These are phyloP conservation scores for Piper betle DNA, from an alignment of 164 flowering plant species.

Conservation along the genomic window DNA sequence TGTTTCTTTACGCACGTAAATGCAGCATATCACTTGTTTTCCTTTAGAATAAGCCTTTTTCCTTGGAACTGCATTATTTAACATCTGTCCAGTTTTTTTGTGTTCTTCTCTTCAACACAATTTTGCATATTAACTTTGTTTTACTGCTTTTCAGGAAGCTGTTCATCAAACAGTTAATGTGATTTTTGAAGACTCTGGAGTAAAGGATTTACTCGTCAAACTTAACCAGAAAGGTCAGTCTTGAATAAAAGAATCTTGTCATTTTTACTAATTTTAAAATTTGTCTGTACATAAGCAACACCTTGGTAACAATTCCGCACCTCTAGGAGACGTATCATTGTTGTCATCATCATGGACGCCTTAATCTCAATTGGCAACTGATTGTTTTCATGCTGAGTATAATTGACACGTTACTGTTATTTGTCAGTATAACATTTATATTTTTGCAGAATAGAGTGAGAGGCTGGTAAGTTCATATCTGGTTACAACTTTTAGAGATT, in stretches of 20 bases:
- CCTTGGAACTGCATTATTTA: not conserved
- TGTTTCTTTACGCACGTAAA: not conserved
- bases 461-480: conserved; percentile 89
- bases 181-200: conserved; percentile 98
- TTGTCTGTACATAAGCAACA: too few species aligned
- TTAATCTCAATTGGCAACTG: not conserved
- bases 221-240: conserved; percentile 89
- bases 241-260: too few species aligned
- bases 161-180: conserved; percentile 82
- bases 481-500: conserved; percentile 92
- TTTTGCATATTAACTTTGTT: not conserved
- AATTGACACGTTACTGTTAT: not conserved
- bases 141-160: conserved; percentile 57
- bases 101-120: not conserved
- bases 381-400: not conserved
- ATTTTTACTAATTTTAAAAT: too few species aligned
- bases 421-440: not conserved
- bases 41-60: not conserved
- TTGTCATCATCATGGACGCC: too few species aligned
- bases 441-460: conserved; percentile 79
- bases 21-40: not conserved
- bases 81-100: not conserved
- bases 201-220: conserved; percentile 80
- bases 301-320: too few species aligned
- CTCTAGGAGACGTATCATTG: too few species aligned